These are phyloP conservation scores for Metschnikowia proteae DNA, from an alignment of 805 yeast genomes.

Conservation along the genomic window DNA sequence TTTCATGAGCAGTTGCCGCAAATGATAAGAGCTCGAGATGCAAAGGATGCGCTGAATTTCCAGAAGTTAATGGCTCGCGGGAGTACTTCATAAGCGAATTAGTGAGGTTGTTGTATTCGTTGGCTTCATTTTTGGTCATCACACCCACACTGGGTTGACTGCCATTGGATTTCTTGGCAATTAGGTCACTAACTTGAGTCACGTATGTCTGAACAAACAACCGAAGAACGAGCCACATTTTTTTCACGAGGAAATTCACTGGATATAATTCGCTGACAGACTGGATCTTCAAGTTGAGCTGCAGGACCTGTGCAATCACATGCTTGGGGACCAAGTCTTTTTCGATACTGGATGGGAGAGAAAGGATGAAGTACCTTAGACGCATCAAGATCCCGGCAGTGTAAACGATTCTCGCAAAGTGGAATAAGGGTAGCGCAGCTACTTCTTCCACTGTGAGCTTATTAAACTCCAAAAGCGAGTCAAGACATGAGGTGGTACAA, in stretches of 20 bases:
- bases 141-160: conserved; percentile 9
- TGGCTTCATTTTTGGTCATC: conserved; percentile 15
- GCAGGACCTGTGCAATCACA: conserved; percentile 36
- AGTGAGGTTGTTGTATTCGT: conserved; percentile 21
- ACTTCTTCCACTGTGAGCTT: conserved; percentile 44
- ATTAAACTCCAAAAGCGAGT: conserved; percentile 47
- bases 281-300: conserved; percentile 25
- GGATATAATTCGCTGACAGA: conserved; percentile 27
- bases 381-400: conserved; percentile 62
- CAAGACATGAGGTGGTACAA: conserved; percentile 53
- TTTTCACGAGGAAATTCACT: conserved; percentile 48
- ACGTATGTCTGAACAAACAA: conserved; percentile 60
- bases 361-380: conserved; percentile 51
- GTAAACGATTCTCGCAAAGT: conserved; percentile 55
- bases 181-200: conserved; percentile 44
- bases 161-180: conserved; percentile 23
- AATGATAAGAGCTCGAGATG: conserved; percentile 19
- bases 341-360: conserved; percentile 46
- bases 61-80: neutral
- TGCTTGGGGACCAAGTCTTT: conserved; percentile 46
- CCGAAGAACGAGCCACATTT: conserved; percentile 53
- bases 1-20: conserved; percentile 17
- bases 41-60: conserved; percentile 3
- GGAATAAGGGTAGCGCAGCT: conserved; percentile 54
- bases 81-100: conserved; percentile 4